Evolutionary conservation across 805 yeast species (phyloP).

Genomic region (Candida dajiaensis): DNA sequence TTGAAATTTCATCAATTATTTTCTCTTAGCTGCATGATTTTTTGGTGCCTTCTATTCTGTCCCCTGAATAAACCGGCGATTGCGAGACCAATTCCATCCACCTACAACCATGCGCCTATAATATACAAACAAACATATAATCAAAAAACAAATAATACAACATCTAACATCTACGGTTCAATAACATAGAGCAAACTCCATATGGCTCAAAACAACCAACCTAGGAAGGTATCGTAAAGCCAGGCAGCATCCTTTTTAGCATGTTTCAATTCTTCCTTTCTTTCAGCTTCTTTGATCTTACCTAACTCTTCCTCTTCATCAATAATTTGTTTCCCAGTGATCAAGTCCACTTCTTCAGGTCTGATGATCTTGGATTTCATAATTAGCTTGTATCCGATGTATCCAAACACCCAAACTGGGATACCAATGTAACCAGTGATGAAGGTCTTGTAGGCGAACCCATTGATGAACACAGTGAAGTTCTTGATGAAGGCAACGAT

Average conservation of each 20-base stretch:
- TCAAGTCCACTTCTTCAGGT: slow-evolving; percentile 55
- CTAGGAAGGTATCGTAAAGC: slow-evolving; percentile 39
- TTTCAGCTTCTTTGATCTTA: slow-evolving; percentile 21
- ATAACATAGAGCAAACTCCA: not conserved
- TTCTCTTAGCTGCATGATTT: too few species aligned
- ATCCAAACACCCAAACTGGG: slow-evolving; percentile 62
- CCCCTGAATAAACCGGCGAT: too few species aligned
- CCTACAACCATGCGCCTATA: too few species aligned
- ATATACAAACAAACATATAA: too few species aligned
- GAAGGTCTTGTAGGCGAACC: slow-evolving; percentile 59
- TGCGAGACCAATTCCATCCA: too few species aligned
- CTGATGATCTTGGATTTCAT: slow-evolving; percentile 41
- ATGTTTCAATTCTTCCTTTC: slow-evolving; percentile 18
- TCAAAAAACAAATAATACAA: not conserved
- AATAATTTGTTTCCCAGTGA: slow-evolving; percentile 41
- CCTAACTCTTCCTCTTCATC: slow-evolving; percentile 22
- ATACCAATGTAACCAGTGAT: slow-evolving; percentile 77
- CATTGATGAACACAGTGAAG: slow-evolving; percentile 65
- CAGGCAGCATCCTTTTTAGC: slow-evolving; percentile 30
- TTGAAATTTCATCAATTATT: too few species aligned
- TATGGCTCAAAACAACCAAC: slow-evolving; percentile 36
- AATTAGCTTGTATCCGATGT: slow-evolving; percentile 61
- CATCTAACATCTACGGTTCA: not conserved
- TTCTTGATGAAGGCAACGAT: slow-evolving; percentile 61
- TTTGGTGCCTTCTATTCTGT: too few species aligned